A percentile compares a stretch with the other conserved stretches of the same genome.
Evolutionary conservation across 2,329 filamentous ascomycete species (phyloP).

Genomic region (Sclerotinia minor): DNA sequence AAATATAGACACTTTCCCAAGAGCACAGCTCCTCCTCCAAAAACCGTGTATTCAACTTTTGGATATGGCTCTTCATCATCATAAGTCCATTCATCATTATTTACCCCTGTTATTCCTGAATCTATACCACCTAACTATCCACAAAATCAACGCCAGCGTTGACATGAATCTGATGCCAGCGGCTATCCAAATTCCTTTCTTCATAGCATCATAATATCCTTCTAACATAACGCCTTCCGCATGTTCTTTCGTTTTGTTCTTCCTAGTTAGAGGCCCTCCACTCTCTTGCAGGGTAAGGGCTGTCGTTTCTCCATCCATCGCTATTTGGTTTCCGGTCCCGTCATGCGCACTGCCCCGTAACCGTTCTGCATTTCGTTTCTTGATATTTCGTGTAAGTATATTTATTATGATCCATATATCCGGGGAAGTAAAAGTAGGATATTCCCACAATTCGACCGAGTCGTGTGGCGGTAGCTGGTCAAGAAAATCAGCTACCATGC

Average conservation of each 20-base stretch:
- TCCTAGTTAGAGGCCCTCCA: constrained; percentile 30
- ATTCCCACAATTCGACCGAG: constrained; percentile 63
- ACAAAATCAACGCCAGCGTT: constrained; percentile 20
- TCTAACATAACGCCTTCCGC: constrained; percentile 40
- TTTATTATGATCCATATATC: constrained; percentile 62
- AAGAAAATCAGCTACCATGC: constrained; percentile 66
- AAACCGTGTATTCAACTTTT: background rate
- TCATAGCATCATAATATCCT: constrained; percentile 40
- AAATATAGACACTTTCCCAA: background rate
- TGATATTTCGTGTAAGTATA: constrained; percentile 59
- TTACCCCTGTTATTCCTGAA: constrained; percentile 11
- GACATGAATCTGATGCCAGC: constrained; percentile 30
- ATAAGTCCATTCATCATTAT: background rate
- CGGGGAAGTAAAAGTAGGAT: constrained; percentile 65
- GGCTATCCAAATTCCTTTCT: constrained; percentile 38
- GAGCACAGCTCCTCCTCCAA: background rate
- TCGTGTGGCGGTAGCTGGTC: constrained; percentile 64
- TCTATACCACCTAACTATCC: constrained; percentile 23
- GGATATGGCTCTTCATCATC: constrained; percentile 7
- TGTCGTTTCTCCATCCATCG: constrained; percentile 36
- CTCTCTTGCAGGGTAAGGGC: constrained; percentile 30
- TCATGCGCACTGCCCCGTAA: constrained; percentile 33
- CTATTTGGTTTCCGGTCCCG: constrained; percentile 38
- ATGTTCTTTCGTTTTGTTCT: constrained; percentile 33
- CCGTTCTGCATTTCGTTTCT: constrained; percentile 48